Conservation (phyloP, 1,284 basidiomycete species). For the Rhodotorula glutinis region DNA sequence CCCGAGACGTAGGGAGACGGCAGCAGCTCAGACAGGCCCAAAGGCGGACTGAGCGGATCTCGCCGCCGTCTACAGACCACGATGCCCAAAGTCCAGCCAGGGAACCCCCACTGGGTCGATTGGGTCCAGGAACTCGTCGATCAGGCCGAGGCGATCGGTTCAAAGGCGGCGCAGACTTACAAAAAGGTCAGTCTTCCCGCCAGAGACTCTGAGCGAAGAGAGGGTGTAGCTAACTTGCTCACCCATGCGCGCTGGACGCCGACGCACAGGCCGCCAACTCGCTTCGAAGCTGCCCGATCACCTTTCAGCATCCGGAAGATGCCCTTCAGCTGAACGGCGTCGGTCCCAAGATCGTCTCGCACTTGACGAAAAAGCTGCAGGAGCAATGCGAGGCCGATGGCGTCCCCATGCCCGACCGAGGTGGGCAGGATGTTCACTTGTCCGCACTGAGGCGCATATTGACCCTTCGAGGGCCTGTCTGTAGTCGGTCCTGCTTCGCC, state of each 20-base stretch:
- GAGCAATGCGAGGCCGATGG: constrained; percentile 15
- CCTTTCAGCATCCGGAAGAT: constrained; percentile 24
- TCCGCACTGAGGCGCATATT: not conserved
- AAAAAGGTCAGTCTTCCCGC: constrained; percentile 15
- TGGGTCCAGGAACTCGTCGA: constrained; percentile 28
- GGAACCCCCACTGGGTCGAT: constrained; percentile 36
- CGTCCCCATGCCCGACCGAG: constrained; percentile 18
- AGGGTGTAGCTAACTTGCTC: too few relatives aligned
- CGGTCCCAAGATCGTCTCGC: constrained; percentile 16
- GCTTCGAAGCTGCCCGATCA: constrained; percentile 22
- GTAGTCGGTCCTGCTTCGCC: constrained; percentile 2
- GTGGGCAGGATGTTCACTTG: not conserved
- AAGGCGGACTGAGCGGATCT: too few relatives aligned
- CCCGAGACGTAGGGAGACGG: not conserved
- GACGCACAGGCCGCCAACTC: constrained; percentile 22
- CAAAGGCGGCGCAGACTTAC: constrained; percentile 19
- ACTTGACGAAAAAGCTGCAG: constrained; percentile 8
- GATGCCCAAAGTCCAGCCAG: constrained; percentile 11
- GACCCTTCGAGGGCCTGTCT: not conserved
- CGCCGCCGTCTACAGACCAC: too few relatives aligned
- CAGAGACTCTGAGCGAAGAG: not conserved
- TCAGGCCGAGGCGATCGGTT: constrained; percentile 14
- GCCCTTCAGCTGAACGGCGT: constrained; percentile 23
- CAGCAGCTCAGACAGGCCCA: too few relatives aligned
- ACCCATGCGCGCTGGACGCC: too few relatives aligned